Base-by-base conservation (phyloP, 1,139 yeast genomes). In the Geotrichum restrictum region DNA sequence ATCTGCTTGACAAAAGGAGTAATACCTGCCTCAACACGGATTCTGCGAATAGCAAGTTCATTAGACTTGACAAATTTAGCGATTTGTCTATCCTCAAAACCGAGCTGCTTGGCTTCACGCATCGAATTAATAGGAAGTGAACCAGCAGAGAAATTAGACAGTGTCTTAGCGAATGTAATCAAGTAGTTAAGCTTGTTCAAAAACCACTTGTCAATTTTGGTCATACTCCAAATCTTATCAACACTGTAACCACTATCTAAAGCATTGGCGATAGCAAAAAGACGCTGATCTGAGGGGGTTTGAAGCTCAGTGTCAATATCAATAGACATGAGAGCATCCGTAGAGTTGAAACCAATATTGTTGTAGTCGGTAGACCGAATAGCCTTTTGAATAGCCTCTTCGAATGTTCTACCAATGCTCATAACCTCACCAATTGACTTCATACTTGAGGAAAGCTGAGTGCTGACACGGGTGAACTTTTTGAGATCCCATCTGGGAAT, bases 401-500 rank as follows among this genome's bases (percentile, higher is more conserved):
- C 98, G 68, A 91, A 93, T 63, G 83, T 93, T 74, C 98, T 85
- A 66, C 98, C 98, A 68, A 93, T 93, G 53, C 97, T 95, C 98
- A 93, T 93, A 57, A 93, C 98, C 74, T 93, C 98, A 71, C 98
- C 98, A 55, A 93, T 98, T 45, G 98, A 91, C 74, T 93, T 93
- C 98, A 93, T 93, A 48, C 97, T 83, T 29, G 96, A 88, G 45
- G 96, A 96, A 68, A 91, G 85, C 62, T 85, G 89, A 70, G 95
- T 82, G 70, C 88, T 85, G 57, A 91, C 98, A 67, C 88, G 95
- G 70, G 88, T 94, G 77, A 93, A 93, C 77, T 93, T 93, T 59
- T 93, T 75, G 71, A 93, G 77, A 76, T 93, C 98, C 98, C 98
- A 93, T 74, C 97, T 83, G 64, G 98, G 98, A 65, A 93, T 89